Base-by-base conservation (phyloP, 495 filamentous ascomycete species). In the Polyplosphaeria fusca region DNA sequence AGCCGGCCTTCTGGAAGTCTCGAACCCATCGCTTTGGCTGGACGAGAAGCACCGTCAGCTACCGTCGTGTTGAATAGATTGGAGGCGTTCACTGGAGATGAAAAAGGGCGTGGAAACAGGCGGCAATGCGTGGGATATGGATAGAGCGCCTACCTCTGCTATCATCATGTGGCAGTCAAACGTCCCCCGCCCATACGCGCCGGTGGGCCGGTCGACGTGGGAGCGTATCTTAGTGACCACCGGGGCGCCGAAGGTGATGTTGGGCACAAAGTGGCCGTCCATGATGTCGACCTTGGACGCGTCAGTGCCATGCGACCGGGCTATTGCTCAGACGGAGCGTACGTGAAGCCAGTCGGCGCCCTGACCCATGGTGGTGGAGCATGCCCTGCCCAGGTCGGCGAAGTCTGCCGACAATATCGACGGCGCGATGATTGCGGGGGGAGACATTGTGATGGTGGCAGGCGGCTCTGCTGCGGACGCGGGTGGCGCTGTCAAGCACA, bases 121-220 rank as follows among this genome's bases (percentile, higher is more conserved):
- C 63, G 54, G 48, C 48, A 58, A 66, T 53, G 58, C 51, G 45
- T 2, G 44, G 24, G 53, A 53, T 52, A 50, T 53, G 11, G 20
- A 47, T 13, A 26, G 23, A 40, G 32, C 19, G 20, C 48, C 40
- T 79, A 93, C 91, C 88, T 98, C 93, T 64, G 87, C 84, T 65
- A 98, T 95, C 93, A 98, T 98, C 94, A 98, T 97, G 71, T 98
- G 93, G 81, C 93, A 98, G 73, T 98, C 93, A 66, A 98, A 98
- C 24, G 93, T 96, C 22, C 93, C 93, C 65, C 82, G 86, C 3
- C 86, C 87, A 60, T 82, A 71, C 30, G 76, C 73, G 54, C 72
- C 59, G 38, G 64, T 69, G 2, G 80, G 86, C 22, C 79, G 75
- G 39, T 85, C 83, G 50, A 98, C 90, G 65, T 94, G 85, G 35